These are phyloP conservation scores for Alternaria tenuissima DNA, from an alignment of 2,329 filamentous ascomycete genomes.

Conservation along the genomic window DNA sequence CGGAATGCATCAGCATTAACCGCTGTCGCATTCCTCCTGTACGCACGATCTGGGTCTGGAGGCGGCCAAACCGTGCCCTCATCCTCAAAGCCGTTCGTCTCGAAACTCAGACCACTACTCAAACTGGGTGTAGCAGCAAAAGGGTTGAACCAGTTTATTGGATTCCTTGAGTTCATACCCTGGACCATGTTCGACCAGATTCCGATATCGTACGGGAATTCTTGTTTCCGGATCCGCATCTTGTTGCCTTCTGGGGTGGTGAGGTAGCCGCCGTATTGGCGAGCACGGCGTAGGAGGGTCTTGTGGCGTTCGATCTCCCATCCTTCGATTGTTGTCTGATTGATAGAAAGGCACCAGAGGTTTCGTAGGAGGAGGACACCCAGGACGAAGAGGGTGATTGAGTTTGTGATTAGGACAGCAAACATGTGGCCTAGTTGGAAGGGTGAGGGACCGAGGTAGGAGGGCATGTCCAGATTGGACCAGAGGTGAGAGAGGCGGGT, in stretches of 20 bases:
- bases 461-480: constrained; percentile 69
- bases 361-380: constrained; percentile 69
- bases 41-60: constrained; percentile 58
- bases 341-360: constrained; percentile 68
- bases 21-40: constrained; percentile 18
- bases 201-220: constrained; percentile 84
- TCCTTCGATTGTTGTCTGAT: constrained; percentile 81
- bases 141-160: constrained; percentile 74
- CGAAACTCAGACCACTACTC: constrained; percentile 66
- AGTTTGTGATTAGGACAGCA: constrained; percentile 65
- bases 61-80: constrained; percentile 56
- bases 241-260: constrained; percentile 63
- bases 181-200: constrained; percentile 77
- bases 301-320: constrained; percentile 68
- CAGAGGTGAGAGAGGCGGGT: constrained; percentile 68
- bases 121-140: constrained; percentile 63
- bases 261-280: constrained; percentile 63
- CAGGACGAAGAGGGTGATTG: constrained; percentile 68
- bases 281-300: constrained; percentile 55
- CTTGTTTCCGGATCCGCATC: constrained; percentile 67
- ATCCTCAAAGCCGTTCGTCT: constrained; percentile 79
- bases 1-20: constrained; percentile 48
- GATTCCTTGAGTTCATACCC: constrained; percentile 73
- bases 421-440: constrained; percentile 68
- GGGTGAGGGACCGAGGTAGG: constrained; percentile 73